Evolutionary conservation across 768 basidiomycete genomes (phyloP).

Genomic region (Boletus vinaceobasis): DNA sequence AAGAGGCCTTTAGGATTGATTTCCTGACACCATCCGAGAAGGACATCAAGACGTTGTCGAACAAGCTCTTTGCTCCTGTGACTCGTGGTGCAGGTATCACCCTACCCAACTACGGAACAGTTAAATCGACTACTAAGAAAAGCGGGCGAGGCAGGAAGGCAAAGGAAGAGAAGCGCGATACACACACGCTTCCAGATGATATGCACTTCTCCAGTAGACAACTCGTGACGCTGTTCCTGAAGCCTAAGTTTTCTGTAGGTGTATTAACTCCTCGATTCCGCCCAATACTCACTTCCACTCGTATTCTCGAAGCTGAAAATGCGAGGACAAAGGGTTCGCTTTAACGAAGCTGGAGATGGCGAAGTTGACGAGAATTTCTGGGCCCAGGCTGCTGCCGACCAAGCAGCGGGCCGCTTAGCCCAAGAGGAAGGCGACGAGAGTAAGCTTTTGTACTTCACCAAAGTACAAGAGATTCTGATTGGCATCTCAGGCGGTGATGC

Average conservation of each 20-base stretch:
- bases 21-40: constrained; percentile 62
- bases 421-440: constrained; percentile 64
- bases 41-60: constrained; percentile 55
- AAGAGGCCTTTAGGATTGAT: constrained; percentile 81
- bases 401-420: constrained; percentile 55
- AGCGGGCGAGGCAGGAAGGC: constrained; percentile 45
- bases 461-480: constrained; percentile 10
- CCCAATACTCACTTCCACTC: neutral
- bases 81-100: constrained; percentile 69
- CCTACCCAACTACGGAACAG: constrained; percentile 50
- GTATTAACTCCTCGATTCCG: neutral
- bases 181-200: constrained; percentile 87
- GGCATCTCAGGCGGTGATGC: constrained; percentile 39
- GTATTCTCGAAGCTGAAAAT: constrained; percentile 66
- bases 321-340: constrained; percentile 64
- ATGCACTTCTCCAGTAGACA: constrained; percentile 95
- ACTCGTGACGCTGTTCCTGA: constrained; percentile 88
- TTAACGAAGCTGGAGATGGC: constrained; percentile 66
- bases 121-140: constrained; percentile 26
- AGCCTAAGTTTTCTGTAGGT: constrained; percentile 90
- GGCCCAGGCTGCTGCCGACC: constrained; percentile 90
- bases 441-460: constrained; percentile 29
- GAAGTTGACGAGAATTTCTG: constrained; percentile 97
- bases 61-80: constrained; percentile 76
- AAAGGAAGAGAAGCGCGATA: constrained; percentile 61